These are phyloP conservation scores for Cladobotryum mycophilum DNA, from an alignment of 2,329 filamentous ascomycete genomes.

Conservation along the genomic window DNA sequence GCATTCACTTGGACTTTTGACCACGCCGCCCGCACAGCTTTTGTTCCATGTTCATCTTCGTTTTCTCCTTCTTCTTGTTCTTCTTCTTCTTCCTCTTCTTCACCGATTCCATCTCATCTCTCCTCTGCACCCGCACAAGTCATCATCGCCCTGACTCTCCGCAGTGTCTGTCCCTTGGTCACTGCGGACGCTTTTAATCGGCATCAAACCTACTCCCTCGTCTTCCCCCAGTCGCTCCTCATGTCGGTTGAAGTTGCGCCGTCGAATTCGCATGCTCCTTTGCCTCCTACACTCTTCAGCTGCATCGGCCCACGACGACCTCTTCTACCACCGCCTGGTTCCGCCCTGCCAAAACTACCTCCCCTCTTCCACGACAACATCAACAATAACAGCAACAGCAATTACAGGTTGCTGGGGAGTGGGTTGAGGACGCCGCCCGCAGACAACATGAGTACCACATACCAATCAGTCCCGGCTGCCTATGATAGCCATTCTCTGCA, in stretches of 20 bases:
- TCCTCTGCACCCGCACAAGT: background rate
- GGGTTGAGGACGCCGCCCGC: slow-evolving; percentile 46
- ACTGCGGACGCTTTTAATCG: slow-evolving; percentile 5
- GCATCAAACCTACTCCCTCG: background rate
- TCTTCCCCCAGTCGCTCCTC: slow-evolving; percentile 8
- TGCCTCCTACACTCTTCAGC: slow-evolving; percentile 18
- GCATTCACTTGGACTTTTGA: background rate
- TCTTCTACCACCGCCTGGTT: slow-evolving; percentile 13
- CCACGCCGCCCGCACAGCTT: slow-evolving; percentile 5
- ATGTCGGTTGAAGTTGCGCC: slow-evolving; percentile 25
- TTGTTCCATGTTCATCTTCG: background rate
- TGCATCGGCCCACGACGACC: slow-evolving; percentile 16
- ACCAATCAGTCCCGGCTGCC: slow-evolving; percentile 40
- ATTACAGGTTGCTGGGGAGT: slow-evolving; percentile 17
- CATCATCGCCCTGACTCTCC: background rate
- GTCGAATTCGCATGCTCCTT: slow-evolving; percentile 16
- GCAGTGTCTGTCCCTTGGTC: slow-evolving; percentile 11
- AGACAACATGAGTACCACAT: slow-evolving; percentile 49
- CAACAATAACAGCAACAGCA: background rate
- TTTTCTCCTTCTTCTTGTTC: background rate
- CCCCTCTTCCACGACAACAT: slow-evolving; percentile 15
- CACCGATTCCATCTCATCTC: background rate
- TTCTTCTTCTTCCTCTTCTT: background rate
- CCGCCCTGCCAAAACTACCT: slow-evolving; percentile 16
- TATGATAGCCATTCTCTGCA: slow-evolving; percentile 42